Evolutionary conservation across 2,329 filamentous ascomycete species (phyloP).

Genomic region (Pseudocercospora cruenta): DNA sequence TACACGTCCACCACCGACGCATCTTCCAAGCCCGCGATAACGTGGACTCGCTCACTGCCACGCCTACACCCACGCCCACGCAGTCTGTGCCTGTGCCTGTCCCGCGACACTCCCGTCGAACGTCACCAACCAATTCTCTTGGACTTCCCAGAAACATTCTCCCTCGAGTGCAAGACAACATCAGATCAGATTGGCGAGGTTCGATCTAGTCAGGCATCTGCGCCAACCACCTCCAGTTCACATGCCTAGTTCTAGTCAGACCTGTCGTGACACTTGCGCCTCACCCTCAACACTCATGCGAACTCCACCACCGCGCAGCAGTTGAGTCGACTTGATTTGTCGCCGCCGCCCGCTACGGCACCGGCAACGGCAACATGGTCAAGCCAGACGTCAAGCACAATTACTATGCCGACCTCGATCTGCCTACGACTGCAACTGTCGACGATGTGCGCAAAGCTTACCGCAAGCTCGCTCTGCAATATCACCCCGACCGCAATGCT

Average conservation of each 20-base stretch:
- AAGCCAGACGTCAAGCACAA: slow-evolving; percentile 41
- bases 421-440: slow-evolving; percentile 67
- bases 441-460: slow-evolving; percentile 86
- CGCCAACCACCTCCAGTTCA: slow-evolving; percentile 9
- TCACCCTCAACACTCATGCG: slow-evolving; percentile 13
- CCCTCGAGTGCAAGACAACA: background rate
- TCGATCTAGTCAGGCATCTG: background rate
- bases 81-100: background rate
- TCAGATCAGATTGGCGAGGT: background rate
- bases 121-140: background rate
- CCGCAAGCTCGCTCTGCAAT: slow-evolving; percentile 80
- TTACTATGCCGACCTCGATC: slow-evolving; percentile 72
- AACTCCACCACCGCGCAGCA: slow-evolving; percentile 12
- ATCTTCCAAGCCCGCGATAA: background rate
- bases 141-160: background rate
- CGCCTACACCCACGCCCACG: too few relatives aligned
- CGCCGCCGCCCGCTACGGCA: background rate
- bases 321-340: slow-evolving; percentile 20
- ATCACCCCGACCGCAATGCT: slow-evolving; percentile 86
- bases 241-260: slow-evolving; percentile 8
- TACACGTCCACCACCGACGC: background rate
- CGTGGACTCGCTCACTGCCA: background rate
- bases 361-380: slow-evolving; percentile 36
- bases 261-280: slow-evolving; percentile 15
- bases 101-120: background rate